phyloP scores from a whole-genome alignment of 2,329 filamentous ascomycete species.

The Leptodontidium sp. region DNA sequence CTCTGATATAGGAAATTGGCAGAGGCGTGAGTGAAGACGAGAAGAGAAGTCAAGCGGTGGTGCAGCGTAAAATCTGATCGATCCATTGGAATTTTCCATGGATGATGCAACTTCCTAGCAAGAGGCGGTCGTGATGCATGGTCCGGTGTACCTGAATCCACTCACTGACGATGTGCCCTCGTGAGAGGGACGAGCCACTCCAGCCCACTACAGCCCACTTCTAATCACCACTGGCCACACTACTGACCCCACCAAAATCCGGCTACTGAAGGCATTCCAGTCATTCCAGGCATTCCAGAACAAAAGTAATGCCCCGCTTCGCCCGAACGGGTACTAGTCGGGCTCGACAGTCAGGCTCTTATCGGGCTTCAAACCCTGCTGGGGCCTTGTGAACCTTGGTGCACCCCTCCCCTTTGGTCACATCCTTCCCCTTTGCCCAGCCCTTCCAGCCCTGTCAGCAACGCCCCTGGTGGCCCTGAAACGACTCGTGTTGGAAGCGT shows the following conservation, averaged over 20 bases:
- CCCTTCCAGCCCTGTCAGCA: constrained; percentile 11
- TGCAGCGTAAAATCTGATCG: not conserved
- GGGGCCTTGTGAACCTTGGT: too few species aligned
- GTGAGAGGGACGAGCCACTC: not conserved
- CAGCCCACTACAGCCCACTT: not conserved
- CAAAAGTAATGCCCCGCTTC: not conserved
- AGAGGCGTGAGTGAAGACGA: not conserved
- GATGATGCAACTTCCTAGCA: too few species aligned
- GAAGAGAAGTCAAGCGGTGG: not conserved
- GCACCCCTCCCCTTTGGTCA: not conserved
- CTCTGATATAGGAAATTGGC: not conserved
- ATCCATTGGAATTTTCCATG: too few species aligned
- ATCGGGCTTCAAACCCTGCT: not conserved
- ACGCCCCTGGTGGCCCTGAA: not conserved
- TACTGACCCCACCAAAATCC: constrained; percentile 2
- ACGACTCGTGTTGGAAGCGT: constrained; percentile 17
- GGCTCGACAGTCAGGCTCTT: constrained; percentile 5
- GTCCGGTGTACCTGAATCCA: not conserved
- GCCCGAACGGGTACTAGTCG: not conserved
- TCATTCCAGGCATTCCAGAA: constrained; percentile 6
- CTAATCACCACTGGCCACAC: not conserved
- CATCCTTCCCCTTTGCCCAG: not conserved
- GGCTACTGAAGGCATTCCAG: constrained; percentile 14
- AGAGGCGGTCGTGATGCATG: not conserved
- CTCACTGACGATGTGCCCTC: constrained; percentile 8